Evolutionary conservation across 2,329 filamentous ascomycete genomes (phyloP), one percentile per base, ranked within the genome.

Genomic region (Akanthomyces dipterigenus): DNA sequence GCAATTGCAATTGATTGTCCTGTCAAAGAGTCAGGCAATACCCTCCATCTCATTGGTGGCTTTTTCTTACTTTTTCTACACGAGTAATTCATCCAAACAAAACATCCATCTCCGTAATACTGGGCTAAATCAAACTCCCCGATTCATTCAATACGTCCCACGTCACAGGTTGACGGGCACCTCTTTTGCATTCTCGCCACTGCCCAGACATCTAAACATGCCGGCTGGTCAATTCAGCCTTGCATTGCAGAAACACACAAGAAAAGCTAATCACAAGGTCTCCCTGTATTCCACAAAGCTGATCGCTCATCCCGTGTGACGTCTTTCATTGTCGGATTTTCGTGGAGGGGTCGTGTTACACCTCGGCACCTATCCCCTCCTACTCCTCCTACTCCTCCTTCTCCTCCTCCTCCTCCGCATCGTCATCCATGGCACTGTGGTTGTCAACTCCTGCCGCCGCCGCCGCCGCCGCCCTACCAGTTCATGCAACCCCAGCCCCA

Each of bases 401-500:
- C 51, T 22, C 51, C 36, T 42, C 38, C 5, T 31, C 50, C 38
- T 36, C 28, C 51, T 22, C 51, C 51, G 26, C 38, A 55, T 55
- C 51, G 51, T 42, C 51, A 55, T 20, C 51, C 26, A 42, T 28
- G 24, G 14, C 11, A 38, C 49, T 22, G 14, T 12, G 20, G 2
- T 43, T 24, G 18, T 18, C 38, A 55, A 45, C 38, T 28, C 24
- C 36, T 22, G 18, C 38, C 38, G 9, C 14, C 42, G 22, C 22
- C 26, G 26, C 16, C 54, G 22, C 22, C 46, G 26, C 16, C 9
- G 22, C 42, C 49, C 49, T 36, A 26, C 34, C 26, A 45, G 40
- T 46, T 46, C 54, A 56, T 56, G 54, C 54, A 56, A 36, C 42
- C 42, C 54, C 42, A 46, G n/a, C 26, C 40, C 53, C 38, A 38